Percentiles rank a stretch among this genome's conserved stretches.
phyloP scores from a whole-genome alignment of 192 early-diverging fungal genomes.

The Phycomyces nitens region DNA sequence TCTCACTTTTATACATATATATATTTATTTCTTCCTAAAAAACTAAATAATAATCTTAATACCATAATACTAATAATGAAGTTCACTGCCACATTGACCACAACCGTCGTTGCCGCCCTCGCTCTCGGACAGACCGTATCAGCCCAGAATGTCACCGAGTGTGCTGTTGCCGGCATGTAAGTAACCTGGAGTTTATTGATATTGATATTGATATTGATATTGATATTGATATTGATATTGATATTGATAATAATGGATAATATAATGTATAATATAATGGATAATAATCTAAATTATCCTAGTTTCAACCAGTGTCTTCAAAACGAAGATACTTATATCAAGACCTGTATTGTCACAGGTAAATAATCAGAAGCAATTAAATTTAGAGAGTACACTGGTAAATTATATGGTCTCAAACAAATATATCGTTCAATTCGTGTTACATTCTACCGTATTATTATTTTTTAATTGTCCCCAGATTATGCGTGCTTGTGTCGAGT shows the following conservation, averaged over 20 bases:
- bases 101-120: not conserved
- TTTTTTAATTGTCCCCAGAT: constrained; percentile 5
- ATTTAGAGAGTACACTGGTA: not conserved
- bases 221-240: not conserved
- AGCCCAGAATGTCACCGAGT: not conserved
- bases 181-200: not conserved
- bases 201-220: not conserved
- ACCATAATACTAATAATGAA: not conserved
- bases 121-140: not conserved
- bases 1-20: not conserved
- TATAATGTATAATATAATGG: no score
- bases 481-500: constrained; percentile 22
- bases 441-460: not conserved
- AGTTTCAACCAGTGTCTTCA: constrained; percentile 14
- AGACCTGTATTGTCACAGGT: constrained; percentile 12
- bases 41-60: no score
- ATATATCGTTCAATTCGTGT: not conserved
- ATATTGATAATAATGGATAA: no score
- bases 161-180: constrained; percentile 1
- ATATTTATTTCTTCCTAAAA: no score
- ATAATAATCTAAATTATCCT: not conserved
- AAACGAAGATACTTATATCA: constrained; percentile 23
- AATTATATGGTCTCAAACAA: not conserved
- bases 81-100: not conserved
- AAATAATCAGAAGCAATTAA: not conserved